Evolutionary conservation across 176 grass and related monocot species (phyloP).

Genomic region (Rhynchospora tenuis): DNA sequence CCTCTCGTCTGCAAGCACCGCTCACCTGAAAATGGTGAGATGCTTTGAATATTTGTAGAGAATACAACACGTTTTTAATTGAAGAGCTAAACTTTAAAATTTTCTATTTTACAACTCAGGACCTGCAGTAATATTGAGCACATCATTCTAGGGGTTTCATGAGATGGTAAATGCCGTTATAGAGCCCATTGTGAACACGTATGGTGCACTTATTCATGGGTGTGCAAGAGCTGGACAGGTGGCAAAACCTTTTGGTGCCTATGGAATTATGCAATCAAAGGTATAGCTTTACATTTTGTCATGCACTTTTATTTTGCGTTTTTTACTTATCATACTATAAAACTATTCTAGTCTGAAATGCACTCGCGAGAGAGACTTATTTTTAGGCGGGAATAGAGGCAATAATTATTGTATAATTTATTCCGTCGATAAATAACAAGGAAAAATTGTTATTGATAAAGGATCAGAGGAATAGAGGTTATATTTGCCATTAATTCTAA

Average conservation of each 20-base stretch:
- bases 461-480: too few relatives aligned
- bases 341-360: too few relatives aligned
- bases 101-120: too few relatives aligned
- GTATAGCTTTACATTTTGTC: conserved; percentile 37
- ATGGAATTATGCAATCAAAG: conserved; percentile 95
- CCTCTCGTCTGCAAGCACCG: too few relatives aligned
- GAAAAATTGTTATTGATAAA: neutral
- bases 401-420: neutral
- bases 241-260: conserved; percentile 98
- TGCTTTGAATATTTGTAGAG: too few relatives aligned
- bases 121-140: neutral
- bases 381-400: neutral
- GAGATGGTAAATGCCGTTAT: conserved; percentile 94
- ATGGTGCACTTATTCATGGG: conserved; percentile 90
- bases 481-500: neutral
- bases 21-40: too few relatives aligned
- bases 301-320: neutral
- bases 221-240: conserved; percentile 93
- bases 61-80: too few relatives aligned
- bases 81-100: too few relatives aligned
- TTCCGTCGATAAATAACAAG: neutral
- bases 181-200: conserved; percentile 92
- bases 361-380: neutral
- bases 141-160: conserved; percentile 69
- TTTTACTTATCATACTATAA: too few relatives aligned